Conservation (phyloP, 768 basidiomycete genomes). For the Phlegmacium glaucopus region DNA sequence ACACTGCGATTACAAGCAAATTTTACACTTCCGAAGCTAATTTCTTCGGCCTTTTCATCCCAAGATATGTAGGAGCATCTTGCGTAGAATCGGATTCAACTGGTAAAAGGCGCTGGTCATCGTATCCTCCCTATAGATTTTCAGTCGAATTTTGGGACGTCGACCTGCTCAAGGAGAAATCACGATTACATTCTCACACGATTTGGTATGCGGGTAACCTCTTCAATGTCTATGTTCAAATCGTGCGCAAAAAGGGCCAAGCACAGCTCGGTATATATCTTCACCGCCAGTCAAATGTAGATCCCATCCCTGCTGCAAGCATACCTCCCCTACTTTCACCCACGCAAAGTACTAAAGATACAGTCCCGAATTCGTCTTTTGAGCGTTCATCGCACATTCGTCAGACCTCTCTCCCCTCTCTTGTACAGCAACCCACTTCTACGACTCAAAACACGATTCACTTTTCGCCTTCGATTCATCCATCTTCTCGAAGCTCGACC, state of each 20-base stretch:
- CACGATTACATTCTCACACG: conserved; percentile 77
- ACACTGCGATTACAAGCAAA: conserved; percentile 2
- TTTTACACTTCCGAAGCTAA: conserved; percentile 42
- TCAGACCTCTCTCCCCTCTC: conserved; percentile 30
- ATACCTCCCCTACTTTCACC: conserved; percentile 33
- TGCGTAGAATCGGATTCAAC: conserved; percentile 40
- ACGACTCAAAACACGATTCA: conserved; percentile 32
- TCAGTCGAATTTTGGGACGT: conserved; percentile 91
- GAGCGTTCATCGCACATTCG: conserved; percentile 15
- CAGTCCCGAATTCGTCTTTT: conserved; percentile 2
- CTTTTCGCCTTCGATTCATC: conserved; percentile 44
- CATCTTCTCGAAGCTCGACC: conserved; percentile 42
- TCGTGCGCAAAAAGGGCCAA: conserved; percentile 75
- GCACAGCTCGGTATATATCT: conserved; percentile 85
- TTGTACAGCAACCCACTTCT: conserved; percentile 14
- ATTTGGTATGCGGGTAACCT: conserved; percentile 88
- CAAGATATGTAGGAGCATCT: conserved; percentile 36
- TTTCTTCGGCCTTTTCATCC: conserved; percentile 61
- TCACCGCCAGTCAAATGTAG: conserved; percentile 79
- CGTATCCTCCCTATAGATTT: conserved; percentile 81
- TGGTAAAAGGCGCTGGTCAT: conserved; percentile 57
- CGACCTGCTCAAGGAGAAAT: conserved; percentile 79
- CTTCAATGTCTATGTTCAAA: conserved; percentile 88
- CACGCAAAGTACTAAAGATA: conserved; percentile 3
- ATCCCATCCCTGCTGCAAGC: conserved; percentile 74